Conservation (phyloP, 495 filamentous ascomycete species). For the Xylaria telfairii region DNA sequence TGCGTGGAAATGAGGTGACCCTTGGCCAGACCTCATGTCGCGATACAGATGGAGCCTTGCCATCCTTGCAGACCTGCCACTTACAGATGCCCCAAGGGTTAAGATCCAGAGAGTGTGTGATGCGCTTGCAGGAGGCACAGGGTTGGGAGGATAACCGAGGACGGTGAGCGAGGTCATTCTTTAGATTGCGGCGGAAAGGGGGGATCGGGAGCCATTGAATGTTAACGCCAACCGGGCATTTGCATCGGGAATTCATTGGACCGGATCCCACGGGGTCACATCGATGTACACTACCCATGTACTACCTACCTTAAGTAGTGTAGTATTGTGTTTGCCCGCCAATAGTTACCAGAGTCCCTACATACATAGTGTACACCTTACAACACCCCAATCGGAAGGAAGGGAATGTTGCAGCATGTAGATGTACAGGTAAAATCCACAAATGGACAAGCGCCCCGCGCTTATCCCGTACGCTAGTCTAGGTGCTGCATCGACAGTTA, state of each 20-base stretch:
- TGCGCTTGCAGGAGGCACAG: background rate
- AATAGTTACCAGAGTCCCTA: no score
- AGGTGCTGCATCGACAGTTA: background rate
- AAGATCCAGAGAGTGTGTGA: background rate
- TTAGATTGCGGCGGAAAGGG: slow-evolving; percentile 6
- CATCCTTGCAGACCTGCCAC: slow-evolving; percentile 7
- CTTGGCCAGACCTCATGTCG: background rate
- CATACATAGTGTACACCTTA: no score
- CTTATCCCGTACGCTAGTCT: no score
- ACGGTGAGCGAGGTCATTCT: slow-evolving; percentile 15
- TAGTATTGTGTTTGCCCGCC: no score
- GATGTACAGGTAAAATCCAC: no score
- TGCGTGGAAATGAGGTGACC: slow-evolving; percentile 5
- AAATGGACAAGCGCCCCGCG: no score
- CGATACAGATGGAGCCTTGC: slow-evolving; percentile 4
- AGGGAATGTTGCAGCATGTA: no score
- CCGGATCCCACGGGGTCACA: slow-evolving; percentile 11
- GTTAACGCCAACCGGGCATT: background rate
- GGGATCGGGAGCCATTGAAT: background rate
- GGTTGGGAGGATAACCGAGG: background rate
- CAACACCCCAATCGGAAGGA: slow-evolving; percentile 2
- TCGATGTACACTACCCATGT: no score
- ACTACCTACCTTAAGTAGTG: no score
- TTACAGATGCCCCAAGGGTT: background rate
- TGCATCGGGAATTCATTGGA: slow-evolving; percentile 3